Base-by-base conservation (phyloP, 148 eudicot genomes). In the Linanthus parryae region DNA sequence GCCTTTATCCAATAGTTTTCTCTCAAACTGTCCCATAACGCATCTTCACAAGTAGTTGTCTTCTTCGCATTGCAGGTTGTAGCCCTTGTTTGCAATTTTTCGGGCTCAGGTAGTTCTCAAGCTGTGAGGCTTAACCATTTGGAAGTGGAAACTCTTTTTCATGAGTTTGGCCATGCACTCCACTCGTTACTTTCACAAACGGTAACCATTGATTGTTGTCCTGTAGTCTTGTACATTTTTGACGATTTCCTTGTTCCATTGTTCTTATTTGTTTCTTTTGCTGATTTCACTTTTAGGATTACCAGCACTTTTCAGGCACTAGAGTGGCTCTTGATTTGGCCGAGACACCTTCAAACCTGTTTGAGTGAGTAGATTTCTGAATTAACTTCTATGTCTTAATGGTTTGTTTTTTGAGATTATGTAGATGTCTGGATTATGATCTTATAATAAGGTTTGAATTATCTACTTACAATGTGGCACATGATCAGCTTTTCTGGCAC, bases 131-230 rank as follows among this genome's bases (percentile, higher is more conserved):
- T 92, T 43, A 80, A 74, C 70, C 98, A 92, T 74, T 81, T 86
- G 52, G 98, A 92, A 59, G 77, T 92, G 30, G 98, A 92, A 75
- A 92, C 98, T 23, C 82, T 92, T 53, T 81, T 92, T 52, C 98
- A 92, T 70, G 98, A 92, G 70, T 92, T 92, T 69, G 98, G 98
- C 33, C 98, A 92, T 75, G 98, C 98, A 52, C 94, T 92, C 59
- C 98, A 92, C 64, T 92, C 98, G 12, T 73, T 92, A 58, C 83
- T 91, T 57, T 91, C 98, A 44, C 80, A 89, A 71, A 91, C 98
- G 72, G 98, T 91, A 83, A 56, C 55, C 17, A 49, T 59, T 48
- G n/a, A 20, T 36, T 29, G n/a, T 5, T 66, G 36, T 24, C 25
- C 30, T 59, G 56, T 29, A 23, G 4, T 40, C n/a, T 38, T 31